Evolutionary conservation across 345 rosid species (phyloP).

Genomic region (Eucalyptus fibrosa): DNA sequence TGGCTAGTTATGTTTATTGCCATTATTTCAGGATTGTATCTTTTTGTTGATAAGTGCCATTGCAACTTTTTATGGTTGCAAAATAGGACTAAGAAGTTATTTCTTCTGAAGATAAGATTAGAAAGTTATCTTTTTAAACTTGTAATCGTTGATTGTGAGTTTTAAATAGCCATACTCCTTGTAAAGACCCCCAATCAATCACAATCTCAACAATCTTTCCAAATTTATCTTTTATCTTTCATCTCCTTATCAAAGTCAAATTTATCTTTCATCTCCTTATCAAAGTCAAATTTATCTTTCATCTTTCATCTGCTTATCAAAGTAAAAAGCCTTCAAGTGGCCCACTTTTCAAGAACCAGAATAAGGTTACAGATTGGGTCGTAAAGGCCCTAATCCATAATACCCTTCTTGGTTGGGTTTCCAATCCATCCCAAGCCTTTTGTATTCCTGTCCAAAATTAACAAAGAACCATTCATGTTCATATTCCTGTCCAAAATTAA

Average conservation of each 20-base stretch:
- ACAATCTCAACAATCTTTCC: neutral
- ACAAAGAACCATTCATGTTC: neutral
- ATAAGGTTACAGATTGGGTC: neutral
- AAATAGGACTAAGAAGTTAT: neutral
- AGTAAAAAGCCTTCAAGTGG: neutral
- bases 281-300: neutral
- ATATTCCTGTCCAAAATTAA: neutral
- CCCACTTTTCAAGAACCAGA: neutral
- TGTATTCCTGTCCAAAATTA: neutral
- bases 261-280: neutral
- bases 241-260: neutral
- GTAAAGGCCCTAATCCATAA: neutral
- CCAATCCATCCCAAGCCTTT: neutral
- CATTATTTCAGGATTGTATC: neutral
- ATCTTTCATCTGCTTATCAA: neutral
- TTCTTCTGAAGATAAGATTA: neutral
- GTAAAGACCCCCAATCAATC: neutral
- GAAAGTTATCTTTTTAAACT: neutral
- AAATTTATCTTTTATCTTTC: neutral
- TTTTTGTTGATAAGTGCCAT: neutral
- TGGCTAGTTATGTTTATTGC: neutral
- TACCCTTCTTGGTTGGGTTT: neutral
- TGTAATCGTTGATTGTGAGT: neutral
- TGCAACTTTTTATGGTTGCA: neutral
- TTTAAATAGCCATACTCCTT: neutral